phyloP scores from a whole-genome alignment of 768 basidiomycete genomes.

The Kondoa subrosea region DNA sequence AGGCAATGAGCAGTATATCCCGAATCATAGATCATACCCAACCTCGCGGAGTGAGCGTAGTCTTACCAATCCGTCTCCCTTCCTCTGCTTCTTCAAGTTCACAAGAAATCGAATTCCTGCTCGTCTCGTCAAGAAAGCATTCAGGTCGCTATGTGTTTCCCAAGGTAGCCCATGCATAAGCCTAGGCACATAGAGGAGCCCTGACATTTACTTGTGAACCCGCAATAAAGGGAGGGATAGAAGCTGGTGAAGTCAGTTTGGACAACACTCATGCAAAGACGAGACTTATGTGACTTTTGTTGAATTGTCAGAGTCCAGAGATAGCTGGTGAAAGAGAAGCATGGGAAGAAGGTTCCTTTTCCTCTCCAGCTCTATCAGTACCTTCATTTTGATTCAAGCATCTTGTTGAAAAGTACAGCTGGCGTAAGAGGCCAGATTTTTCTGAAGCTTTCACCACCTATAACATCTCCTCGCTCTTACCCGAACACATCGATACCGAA shows the following conservation, averaged over 20 bases:
- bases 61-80: background rate
- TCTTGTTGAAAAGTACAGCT: background rate
- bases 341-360: background rate
- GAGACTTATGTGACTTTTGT: background rate
- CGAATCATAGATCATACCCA: background rate
- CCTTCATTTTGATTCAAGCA: background rate
- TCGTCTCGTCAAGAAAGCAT: background rate
- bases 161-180: background rate
- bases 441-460: background rate
- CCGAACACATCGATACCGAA: background rate
- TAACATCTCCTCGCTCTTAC: background rate
- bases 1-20: background rate
- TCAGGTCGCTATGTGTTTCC: background rate
- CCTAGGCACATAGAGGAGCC: background rate
- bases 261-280: background rate
- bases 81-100: background rate
- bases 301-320: background rate
- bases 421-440: background rate
- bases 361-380: background rate
- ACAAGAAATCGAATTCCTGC: background rate
- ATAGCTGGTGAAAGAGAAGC: background rate
- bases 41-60: background rate
- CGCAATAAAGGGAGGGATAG: background rate
- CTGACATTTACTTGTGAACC: background rate
- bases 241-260: background rate